Evolutionary conservation across 495 filamentous ascomycete genomes (phyloP).

Genomic region (Extremus antarcticus): DNA sequence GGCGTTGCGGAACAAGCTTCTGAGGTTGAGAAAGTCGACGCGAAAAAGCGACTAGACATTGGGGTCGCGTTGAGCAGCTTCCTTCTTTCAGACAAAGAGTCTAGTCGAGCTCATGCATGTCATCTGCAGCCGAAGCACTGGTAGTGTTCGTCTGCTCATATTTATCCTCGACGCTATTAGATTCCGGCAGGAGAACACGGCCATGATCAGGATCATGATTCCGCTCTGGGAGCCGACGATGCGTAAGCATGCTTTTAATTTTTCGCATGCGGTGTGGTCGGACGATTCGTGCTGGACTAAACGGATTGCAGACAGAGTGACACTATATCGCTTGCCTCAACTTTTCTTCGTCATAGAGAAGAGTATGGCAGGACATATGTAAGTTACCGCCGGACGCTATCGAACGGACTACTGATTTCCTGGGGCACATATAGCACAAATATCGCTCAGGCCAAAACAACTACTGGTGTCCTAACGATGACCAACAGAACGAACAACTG

Average conservation of each 20-base stretch:
- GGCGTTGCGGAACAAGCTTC: no score
- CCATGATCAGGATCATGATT: background rate
- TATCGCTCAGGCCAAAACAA: background rate
- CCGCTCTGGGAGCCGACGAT: background rate
- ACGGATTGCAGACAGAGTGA: background rate
- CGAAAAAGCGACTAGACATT: no score
- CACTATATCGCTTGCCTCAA: background rate
- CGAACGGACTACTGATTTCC: background rate
- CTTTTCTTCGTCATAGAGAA: background rate
- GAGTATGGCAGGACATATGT: background rate
- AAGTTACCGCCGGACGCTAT: no score
- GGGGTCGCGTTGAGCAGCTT: no score
- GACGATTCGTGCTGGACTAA: background rate
- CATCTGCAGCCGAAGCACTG: no score
- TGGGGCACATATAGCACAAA: background rate
- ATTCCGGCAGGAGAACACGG: background rate
- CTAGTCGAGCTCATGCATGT: no score
- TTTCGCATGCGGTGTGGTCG: background rate
- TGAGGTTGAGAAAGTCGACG: no score
- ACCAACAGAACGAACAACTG: background rate
- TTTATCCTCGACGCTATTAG: no score
- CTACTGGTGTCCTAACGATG: constrained; percentile 5
- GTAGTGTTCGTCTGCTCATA: no score
- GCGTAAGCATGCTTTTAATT: no score
- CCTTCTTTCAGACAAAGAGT: no score